These are phyloP conservation scores for Pseudocercospora crystallina DNA, from an alignment of 2,329 filamentous ascomycete species.

Conservation along the genomic window DNA sequence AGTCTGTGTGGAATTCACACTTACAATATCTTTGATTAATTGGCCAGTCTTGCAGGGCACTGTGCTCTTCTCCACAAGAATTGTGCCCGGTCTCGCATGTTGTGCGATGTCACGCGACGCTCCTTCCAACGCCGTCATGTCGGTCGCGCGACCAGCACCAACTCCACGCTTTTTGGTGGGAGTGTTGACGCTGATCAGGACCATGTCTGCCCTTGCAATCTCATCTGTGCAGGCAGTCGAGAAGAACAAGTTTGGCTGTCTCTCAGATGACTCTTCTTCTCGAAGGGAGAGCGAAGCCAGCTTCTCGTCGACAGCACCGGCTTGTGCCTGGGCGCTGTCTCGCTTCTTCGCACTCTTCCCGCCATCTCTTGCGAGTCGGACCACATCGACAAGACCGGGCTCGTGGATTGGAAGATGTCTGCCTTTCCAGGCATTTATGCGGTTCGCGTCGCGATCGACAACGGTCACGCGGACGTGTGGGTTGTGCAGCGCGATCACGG, in stretches of 20 bases:
- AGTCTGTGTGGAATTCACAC: conserved; percentile 24
- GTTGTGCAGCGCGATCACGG: conserved; percentile 71
- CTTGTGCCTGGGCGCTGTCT: too few relatives aligned
- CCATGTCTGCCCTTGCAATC: conserved; percentile 67
- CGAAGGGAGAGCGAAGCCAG: conserved; percentile 22
- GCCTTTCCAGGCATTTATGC: conserved; percentile 73
- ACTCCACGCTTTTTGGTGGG: conserved; percentile 70
- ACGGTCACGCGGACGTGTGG: conserved; percentile 69
- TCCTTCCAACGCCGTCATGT: conserved; percentile 69
- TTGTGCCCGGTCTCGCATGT: conserved; percentile 63
- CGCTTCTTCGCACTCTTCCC: conserved; percentile 1
- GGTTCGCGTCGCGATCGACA: conserved; percentile 64
- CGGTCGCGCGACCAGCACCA: conserved; percentile 68
- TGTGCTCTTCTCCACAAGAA: conserved; percentile 79
- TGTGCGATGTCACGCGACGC: conserved; percentile 66
- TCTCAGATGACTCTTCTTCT: too few relatives aligned
- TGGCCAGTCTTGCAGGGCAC: conserved; percentile 74
- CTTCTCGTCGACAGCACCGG: not conserved
- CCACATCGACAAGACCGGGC: conserved; percentile 66
- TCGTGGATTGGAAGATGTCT: conserved; percentile 74
- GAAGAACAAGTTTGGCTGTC: conserved; percentile 69
- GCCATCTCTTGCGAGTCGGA: conserved; percentile 59
- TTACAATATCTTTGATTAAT: conserved; percentile 64
- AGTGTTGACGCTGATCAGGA: conserved; percentile 76
- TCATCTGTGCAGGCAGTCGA: conserved; percentile 62